Percentiles rank a stretch among this genome's conserved stretches.
Conservation (phyloP, 2,329 filamentous ascomycete species). For the Iodosphaeria phyllophila region DNA sequence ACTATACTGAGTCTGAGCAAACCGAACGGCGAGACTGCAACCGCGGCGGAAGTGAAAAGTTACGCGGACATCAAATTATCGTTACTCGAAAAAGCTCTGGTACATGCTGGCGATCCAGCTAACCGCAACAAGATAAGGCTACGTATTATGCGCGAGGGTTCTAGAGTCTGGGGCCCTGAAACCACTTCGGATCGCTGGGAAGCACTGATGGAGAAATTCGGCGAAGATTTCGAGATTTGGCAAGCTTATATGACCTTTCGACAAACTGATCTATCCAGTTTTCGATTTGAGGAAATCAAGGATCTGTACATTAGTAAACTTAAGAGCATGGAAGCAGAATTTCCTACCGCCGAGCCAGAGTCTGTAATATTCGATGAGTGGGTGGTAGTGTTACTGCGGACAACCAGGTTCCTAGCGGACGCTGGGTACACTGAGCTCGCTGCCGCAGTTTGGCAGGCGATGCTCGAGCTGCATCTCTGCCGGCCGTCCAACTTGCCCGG, state of each 20-base stretch:
- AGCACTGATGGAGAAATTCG: conserved; percentile 33
- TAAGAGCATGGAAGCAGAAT: conserved; percentile 12
- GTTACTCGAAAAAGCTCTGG: conserved; percentile 61
- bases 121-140: conserved; percentile 43
- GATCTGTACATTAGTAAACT: conserved; percentile 40
- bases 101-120: conserved; percentile 25
- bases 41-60: conserved; percentile 43
- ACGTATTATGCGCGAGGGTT: conserved; percentile 54
- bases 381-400: conserved; percentile 54
- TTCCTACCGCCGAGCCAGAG: conserved; percentile 1
- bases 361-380: conserved; percentile 20
- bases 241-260: conserved; percentile 52
- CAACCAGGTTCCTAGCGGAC: conserved; percentile 58
- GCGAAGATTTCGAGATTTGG: conserved; percentile 49
- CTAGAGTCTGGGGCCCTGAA: conserved; percentile 52
- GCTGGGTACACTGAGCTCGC: conserved; percentile 64
- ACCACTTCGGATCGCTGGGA: conserved; percentile 47
- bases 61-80: conserved; percentile 65
- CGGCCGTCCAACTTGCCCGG: conserved; percentile 22
- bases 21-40: conserved; percentile 24
- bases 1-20: conserved; percentile 35
- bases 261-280: conserved; percentile 46
- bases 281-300: conserved; percentile 49
- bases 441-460: conserved; percentile 64
- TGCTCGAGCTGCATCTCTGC: conserved; percentile 54